Conservation (phyloP, 164 flowering plant genomes). For the Malania oleifera region DNA sequence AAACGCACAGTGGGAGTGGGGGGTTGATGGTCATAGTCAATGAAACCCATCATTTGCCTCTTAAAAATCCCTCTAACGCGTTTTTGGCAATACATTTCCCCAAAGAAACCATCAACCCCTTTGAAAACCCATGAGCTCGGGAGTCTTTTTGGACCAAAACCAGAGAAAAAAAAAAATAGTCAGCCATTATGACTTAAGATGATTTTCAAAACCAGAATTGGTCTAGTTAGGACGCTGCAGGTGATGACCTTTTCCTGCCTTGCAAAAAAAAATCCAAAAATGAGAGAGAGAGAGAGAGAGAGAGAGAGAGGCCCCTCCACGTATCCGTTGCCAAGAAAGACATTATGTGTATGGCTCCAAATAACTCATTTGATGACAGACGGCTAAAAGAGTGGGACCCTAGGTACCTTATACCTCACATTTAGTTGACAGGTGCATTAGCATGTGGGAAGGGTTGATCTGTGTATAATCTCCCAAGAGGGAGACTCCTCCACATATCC, state of each 20-base stretch:
- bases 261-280: not conserved
- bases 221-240: not conserved
- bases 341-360: too few species aligned
- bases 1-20: not conserved
- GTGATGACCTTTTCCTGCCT: not conserved
- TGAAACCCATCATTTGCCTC: not conserved
- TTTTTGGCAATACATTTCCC: not conserved
- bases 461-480: too few species aligned
- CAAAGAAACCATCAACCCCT: not conserved
- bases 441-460: too few species aligned
- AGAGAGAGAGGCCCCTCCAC: too few species aligned
- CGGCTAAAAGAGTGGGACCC: too few species aligned
- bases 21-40: constrained; percentile 7
- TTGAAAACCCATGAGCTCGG: not conserved
- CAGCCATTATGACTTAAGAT: not conserved
- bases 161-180: not conserved
- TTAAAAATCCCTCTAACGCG: not conserved
- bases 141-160: not conserved
- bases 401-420: too few species aligned
- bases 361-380: too few species aligned
- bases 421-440: too few species aligned
- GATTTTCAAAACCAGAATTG: not conserved
- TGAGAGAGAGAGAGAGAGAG: too few species aligned
- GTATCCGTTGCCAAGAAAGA: too few species aligned
- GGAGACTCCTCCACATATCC: too few species aligned